Evolutionary conservation across 352 stramenopile species (phyloP).

Genomic region (Phytopythium montanum): DNA sequence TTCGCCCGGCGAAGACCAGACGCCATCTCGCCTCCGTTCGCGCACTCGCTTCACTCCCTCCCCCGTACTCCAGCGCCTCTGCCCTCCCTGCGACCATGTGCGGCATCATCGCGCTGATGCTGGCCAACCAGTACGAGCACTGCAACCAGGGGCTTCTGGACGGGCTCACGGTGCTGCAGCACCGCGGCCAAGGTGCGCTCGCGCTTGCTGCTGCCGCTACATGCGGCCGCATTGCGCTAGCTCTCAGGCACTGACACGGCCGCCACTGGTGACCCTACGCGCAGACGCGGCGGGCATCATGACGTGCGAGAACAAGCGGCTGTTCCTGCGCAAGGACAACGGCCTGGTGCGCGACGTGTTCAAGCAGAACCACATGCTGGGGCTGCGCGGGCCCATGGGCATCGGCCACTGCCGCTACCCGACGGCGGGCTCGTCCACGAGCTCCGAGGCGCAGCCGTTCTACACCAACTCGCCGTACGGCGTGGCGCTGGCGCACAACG

Average conservation of each 20-base stretch:
- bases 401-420: constrained; percentile 99
- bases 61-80: not conserved
- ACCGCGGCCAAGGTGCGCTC: constrained; percentile 92
- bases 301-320: constrained; percentile 89
- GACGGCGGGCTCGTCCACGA: constrained; percentile 91
- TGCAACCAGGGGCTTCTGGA: constrained; percentile 96
- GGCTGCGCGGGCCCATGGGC: constrained; percentile 94
- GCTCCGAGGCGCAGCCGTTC: constrained; percentile 95
- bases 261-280: no score
- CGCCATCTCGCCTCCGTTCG: not conserved
- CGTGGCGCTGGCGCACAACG: constrained; percentile 97
- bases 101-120: constrained; percentile 96
- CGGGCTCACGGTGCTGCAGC: constrained; percentile 97
- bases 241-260: no score
- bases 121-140: constrained; percentile 94
- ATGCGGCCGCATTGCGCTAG: no score
- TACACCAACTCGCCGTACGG: constrained; percentile 99
- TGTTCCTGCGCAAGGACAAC: constrained; percentile 98
- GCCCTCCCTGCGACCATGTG: constrained; percentile 85
- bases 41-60: not conserved
- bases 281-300: constrained; percentile 94
- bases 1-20: no score
- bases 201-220: not conserved
- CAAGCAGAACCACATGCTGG: constrained; percentile 97
- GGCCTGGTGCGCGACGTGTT: constrained; percentile 99